Conservation (phyloP, 768 basidiomycete species). For the Rhodocollybia butyracea region DNA sequence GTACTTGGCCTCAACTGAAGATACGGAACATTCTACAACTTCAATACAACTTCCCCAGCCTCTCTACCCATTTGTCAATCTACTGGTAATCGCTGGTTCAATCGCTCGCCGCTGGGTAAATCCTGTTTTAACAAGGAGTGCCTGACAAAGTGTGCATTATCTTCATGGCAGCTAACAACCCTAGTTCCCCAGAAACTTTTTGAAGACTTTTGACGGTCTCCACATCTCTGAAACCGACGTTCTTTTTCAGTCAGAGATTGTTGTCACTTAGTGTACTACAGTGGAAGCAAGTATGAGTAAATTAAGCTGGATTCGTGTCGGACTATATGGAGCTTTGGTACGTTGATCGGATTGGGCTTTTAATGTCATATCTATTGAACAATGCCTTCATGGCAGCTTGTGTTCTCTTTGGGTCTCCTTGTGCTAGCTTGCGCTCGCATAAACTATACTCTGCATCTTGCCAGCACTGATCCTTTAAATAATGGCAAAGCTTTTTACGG, state of each 20-base stretch:
- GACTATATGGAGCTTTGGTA: background rate
- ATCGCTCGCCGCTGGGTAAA: no score
- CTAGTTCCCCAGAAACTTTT: background rate
- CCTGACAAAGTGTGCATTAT: no score
- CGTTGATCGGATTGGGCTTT: background rate
- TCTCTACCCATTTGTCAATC: no score
- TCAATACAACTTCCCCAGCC: no score
- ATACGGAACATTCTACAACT: no score
- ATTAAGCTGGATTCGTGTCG: background rate
- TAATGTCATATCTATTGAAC: background rate
- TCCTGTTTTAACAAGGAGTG: no score
- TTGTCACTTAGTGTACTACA: no score
- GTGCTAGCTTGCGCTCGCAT: conserved; percentile 59
- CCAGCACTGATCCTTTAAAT: conserved; percentile 53
- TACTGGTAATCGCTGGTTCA: no score
- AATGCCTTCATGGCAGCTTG: conserved; percentile 21
- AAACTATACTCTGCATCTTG: conserved; percentile 62
- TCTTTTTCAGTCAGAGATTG: background rate
- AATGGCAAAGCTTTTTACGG: conserved; percentile 58
- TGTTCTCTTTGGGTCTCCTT: conserved; percentile 56
- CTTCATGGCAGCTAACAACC: no score
- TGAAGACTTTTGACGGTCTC: no score
- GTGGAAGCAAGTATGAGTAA: background rate
- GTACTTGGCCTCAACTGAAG: no score
- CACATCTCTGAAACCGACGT: background rate